phyloP scores from a whole-genome alignment of 148 eudicot genomes.

The Euryodendron excelsum region DNA sequence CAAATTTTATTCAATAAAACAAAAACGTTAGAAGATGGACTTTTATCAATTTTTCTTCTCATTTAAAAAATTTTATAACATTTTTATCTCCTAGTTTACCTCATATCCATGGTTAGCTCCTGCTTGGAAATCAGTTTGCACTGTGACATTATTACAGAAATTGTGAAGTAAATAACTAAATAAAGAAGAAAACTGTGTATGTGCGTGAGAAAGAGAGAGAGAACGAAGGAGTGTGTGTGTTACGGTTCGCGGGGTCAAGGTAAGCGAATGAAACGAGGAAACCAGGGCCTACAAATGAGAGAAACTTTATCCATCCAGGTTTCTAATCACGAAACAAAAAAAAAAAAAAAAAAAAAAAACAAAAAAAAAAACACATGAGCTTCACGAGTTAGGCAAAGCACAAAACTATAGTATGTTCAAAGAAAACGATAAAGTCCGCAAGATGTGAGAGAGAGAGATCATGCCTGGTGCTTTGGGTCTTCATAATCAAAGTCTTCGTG shows the following conservation, averaged over 20 bases:
- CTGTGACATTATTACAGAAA: conserved; percentile 28
- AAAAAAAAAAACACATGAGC: neutral
- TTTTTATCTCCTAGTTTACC: conserved; percentile 32
- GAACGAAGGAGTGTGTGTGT: conserved; percentile 15
- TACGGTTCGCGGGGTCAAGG: conserved; percentile 80
- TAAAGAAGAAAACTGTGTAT: no score
- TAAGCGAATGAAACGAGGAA: conserved; percentile 74
- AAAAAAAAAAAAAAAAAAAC: no score
- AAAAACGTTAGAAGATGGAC: neutral
- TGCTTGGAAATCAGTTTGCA: conserved; percentile 96
- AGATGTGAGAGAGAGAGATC: no score
- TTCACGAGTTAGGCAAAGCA: neutral
- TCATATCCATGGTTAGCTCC: conserved; percentile 78
- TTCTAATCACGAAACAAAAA: conserved; percentile 33
- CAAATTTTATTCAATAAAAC: neutral
- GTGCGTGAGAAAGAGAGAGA: neutral
- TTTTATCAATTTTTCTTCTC: neutral
- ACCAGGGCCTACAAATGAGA: conserved; percentile 76
- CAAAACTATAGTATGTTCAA: neutral
- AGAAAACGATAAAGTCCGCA: no score
- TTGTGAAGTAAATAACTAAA: neutral
- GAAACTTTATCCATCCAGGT: conserved; percentile 62
- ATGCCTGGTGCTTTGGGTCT: no score
- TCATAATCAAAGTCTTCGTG: no score
- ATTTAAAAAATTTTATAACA: neutral